phyloP scores from a whole-genome alignment of 2,329 filamentous ascomycete genomes.

The Aspergillus melleus region DNA sequence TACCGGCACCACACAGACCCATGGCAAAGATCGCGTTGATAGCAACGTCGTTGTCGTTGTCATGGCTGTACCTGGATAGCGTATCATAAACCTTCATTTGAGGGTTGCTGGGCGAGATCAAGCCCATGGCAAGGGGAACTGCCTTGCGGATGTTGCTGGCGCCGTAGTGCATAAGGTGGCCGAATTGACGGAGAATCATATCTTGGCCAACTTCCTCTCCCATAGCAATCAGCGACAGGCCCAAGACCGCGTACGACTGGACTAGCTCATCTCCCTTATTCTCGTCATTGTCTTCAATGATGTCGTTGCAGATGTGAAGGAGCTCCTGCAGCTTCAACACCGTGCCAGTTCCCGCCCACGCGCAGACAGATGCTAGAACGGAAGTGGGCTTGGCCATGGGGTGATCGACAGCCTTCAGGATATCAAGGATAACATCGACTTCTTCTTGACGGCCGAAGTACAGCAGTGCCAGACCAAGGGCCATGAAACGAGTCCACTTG shows the following conservation, averaged over 20 bases:
- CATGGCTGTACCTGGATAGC: slow-evolving; percentile 93
- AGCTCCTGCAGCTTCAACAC: slow-evolving; percentile 97
- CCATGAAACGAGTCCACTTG: slow-evolving; percentile 98
- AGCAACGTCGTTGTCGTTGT: slow-evolving; percentile 97
- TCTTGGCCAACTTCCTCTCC: slow-evolving; percentile 98
- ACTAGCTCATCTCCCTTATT: slow-evolving; percentile 95
- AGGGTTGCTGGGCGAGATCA: slow-evolving; percentile 95
- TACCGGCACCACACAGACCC: slow-evolving; percentile 94
- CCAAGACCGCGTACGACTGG: slow-evolving; percentile 93
- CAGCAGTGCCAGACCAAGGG: slow-evolving; percentile 84
- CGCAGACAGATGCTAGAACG: slow-evolving; percentile 92
- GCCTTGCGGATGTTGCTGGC: slow-evolving; percentile 96
- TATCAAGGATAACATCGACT: slow-evolving; percentile 96
- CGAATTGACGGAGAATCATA: slow-evolving; percentile 97
- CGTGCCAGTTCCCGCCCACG: slow-evolving; percentile 95
- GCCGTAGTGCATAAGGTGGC: slow-evolving; percentile 98
- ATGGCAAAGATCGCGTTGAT: slow-evolving; percentile 99
- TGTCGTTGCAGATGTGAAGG: slow-evolving; percentile 96
- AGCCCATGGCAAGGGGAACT: slow-evolving; percentile 92
- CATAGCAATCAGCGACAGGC: slow-evolving; percentile 93
- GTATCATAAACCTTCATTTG: slow-evolving; percentile 99
- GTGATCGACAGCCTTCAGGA: slow-evolving; percentile 93
- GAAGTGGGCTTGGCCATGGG: slow-evolving; percentile 96
- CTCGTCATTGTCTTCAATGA: slow-evolving; percentile 89
- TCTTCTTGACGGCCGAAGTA: slow-evolving; percentile 98